phyloP scores from a whole-genome alignment of 2,329 filamentous ascomycete genomes.

The Pseudocercospora crystallina region DNA sequence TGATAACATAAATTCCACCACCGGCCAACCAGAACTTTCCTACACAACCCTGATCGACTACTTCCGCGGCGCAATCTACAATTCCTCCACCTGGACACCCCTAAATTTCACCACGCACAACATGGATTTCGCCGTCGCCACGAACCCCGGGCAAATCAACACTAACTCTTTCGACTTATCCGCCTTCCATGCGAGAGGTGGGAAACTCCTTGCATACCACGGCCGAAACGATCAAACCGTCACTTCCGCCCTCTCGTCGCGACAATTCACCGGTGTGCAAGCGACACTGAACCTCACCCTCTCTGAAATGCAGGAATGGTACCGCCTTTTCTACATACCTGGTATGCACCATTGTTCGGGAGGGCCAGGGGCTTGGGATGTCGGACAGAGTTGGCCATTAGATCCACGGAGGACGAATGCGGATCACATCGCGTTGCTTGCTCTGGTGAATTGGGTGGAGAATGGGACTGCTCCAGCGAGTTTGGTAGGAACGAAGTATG shows the following conservation, averaged over 20 bases:
- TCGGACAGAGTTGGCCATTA: no score
- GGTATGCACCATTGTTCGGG: slow-evolving; percentile 47
- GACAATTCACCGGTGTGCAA: no score
- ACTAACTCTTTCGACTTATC: slow-evolving; percentile 51
- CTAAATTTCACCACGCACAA: slow-evolving; percentile 41
- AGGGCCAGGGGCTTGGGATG: no score
- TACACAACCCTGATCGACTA: slow-evolving; percentile 39
- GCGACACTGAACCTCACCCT: no score
- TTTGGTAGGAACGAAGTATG: slow-evolving; percentile 38
- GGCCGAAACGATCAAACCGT: slow-evolving; percentile 34
- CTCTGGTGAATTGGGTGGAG: slow-evolving; percentile 42
- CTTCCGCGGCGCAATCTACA: slow-evolving; percentile 44
- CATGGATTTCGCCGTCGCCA: slow-evolving; percentile 39
- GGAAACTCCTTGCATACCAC: slow-evolving; percentile 46
- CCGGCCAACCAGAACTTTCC: slow-evolving; percentile 45
- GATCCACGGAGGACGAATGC: slow-evolving; percentile 16
- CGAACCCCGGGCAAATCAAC: slow-evolving; percentile 51
- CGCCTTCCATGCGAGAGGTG: slow-evolving; percentile 44
- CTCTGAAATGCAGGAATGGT: slow-evolving; percentile 30
- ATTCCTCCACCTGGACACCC: slow-evolving; percentile 41
- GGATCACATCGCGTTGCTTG: slow-evolving; percentile 37
- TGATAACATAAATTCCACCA: slow-evolving; percentile 28
- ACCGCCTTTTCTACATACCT: slow-evolving; percentile 45
- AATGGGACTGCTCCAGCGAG: slow-evolving; percentile 37
- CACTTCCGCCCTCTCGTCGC: no score